Base-by-base conservation (phyloP, 2,329 filamentous ascomycete species). In the Cytospora schulzeri region DNA sequence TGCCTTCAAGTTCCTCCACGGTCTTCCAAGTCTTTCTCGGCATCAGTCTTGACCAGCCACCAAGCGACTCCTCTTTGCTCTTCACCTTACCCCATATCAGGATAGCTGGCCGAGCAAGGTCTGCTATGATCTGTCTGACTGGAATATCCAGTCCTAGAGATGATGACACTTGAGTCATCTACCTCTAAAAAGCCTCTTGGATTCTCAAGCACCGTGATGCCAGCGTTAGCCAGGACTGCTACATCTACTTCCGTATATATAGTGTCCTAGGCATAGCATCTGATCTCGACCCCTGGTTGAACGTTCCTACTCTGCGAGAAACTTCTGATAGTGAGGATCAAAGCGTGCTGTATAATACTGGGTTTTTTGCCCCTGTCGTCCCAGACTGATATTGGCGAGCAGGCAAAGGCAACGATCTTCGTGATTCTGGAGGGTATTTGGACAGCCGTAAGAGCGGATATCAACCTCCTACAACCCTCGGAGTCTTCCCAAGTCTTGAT, bases 111-210 rank as follows among this genome's bases (percentile, higher is more conserved):
- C 33, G 57, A 8, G 48, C 31, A n/a, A 53, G 17, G 14, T 60
- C 57, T 53, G 31, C 48, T 14, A 60, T 48, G n/a, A 60, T 53
- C 31, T 60, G 48, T 15, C 57, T 53, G 24, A 60, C 58, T 19
- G 58, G 58, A 12, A 41, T 9, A 14, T 17, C 26, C 15, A 50
- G 24, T 2, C 9, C 3, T 31, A 60, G 52, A 6, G 50, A 60
- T n/a, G 1, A 60, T 29, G 6, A 60, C 19, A 19, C 50, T 60
- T 11, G 48, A 41, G 58, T 54, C 19, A 3, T 60, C 24, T 7
- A 53, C 19, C 19, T 60, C 50, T n/a, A 60, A 31, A 29, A 60
- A 53, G 11, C 31, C 58, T 6, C 22, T 26, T 1, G 58, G 58
- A 8, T 60, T 31, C 2, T 28, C 22, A 14, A 60, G 48, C 1